phyloP scores from a whole-genome alignment of 176 grass and related monocot genomes.

The Carex parvula region DNA sequence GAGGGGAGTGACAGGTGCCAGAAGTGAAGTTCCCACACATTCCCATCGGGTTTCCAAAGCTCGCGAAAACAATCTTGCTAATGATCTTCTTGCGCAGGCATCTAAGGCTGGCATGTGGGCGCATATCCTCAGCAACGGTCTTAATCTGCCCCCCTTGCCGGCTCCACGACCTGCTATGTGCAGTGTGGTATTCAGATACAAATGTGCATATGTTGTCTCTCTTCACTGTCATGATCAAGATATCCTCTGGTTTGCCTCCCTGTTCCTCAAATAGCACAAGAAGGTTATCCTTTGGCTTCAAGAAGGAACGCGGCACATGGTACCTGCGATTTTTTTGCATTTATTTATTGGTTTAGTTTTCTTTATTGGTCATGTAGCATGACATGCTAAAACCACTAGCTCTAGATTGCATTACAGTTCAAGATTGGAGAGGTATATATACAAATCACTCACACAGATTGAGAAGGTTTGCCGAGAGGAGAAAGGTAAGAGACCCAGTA shows the following conservation, averaged over 20 bases:
- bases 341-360: neutral
- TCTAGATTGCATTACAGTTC: neutral
- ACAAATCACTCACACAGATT: conserved; percentile 47
- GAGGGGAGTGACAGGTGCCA: conserved; percentile 61
- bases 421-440: neutral
- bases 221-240: conserved; percentile 75
- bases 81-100: conserved; percentile 66
- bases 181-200: conserved; percentile 58
- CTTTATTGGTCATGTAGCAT: neutral
- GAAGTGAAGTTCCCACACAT: conserved; percentile 75
- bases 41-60: conserved; percentile 72
- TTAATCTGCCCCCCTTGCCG: conserved; percentile 44
- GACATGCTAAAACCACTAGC: neutral
- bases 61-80: conserved; percentile 64
- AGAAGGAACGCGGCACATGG: conserved; percentile 50
- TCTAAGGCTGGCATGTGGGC: conserved; percentile 31
- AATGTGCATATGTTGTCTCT: conserved; percentile 92
- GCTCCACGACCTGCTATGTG: conserved; percentile 46
- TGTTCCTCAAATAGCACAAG: conserved; percentile 77
- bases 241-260: conserved; percentile 45
- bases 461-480: conserved; percentile 61
- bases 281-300: conserved; percentile 51
- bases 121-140: conserved; percentile 28
- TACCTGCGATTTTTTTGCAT: conserved; percentile 31
- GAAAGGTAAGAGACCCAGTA: conserved; percentile 71